These are phyloP conservation scores for Coelastrella sp. DNA, from an alignment of 139 green algal species.

Conservation along the genomic window DNA sequence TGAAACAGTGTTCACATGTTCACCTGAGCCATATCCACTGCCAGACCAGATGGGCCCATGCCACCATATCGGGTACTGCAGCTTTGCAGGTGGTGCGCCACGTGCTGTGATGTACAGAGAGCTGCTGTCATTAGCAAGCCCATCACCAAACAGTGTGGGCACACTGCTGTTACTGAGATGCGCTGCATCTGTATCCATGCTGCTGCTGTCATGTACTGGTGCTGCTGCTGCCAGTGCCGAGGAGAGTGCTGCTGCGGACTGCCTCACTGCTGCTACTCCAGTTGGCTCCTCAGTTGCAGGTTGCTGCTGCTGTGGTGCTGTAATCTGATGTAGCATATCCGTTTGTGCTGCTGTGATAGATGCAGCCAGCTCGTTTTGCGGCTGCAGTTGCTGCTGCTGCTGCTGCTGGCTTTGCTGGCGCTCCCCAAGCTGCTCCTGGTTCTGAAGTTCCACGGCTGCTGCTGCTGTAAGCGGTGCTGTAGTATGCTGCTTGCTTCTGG, in stretches of 20 bases:
- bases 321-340: not conserved
- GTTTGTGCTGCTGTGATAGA: no score
- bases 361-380: no score
- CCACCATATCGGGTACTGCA: constrained; percentile 46
- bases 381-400: no score
- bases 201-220: not conserved
- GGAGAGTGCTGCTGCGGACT: not conserved
- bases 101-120: not conserved
- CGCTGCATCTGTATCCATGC: not conserved
- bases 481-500: no score
- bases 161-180: not conserved
- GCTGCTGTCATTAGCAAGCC: not conserved
- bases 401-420: no score
- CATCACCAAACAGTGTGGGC: not conserved
- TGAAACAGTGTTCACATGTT: no score
- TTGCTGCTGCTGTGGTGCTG: not conserved
- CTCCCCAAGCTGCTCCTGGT: no score
- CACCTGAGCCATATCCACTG: constrained; percentile 41
- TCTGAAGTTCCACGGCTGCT: no score
- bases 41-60: constrained; percentile 40
- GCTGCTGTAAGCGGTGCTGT: no score
- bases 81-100: not conserved
- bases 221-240: not conserved
- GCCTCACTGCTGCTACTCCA: no score
- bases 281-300: not conserved